Conservation (phyloP, 1,139 yeast genomes). For the Pichia sp. region DNA sequence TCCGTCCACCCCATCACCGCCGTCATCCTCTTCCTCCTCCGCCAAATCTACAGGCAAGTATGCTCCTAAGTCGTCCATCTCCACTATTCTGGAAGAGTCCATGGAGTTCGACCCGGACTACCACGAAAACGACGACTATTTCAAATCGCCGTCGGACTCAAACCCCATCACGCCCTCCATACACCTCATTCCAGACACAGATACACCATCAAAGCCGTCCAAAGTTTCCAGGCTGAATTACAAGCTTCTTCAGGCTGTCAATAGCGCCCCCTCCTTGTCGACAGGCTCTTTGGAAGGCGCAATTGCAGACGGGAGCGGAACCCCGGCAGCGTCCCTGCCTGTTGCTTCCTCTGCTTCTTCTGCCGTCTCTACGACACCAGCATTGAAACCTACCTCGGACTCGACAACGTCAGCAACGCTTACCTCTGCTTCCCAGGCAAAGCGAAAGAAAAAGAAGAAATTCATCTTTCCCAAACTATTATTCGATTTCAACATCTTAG, state of each 20-base stretch:
- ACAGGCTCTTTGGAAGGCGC: neutral
- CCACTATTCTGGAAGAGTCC: slow-evolving; percentile 33
- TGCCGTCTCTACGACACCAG: neutral
- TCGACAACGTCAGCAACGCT: neutral
- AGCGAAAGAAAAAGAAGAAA: slow-evolving; percentile 23
- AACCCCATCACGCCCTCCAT: slow-evolving; percentile 10
- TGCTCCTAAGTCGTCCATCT: slow-evolving; percentile 15
- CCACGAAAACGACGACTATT: slow-evolving; percentile 34
- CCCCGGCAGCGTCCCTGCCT: too few species aligned
- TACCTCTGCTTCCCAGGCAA: neutral
- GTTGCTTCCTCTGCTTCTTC: neutral
- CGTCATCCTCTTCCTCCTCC: neutral
- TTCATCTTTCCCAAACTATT: slow-evolving; percentile 42
- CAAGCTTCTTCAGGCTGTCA: slow-evolving; percentile 2
- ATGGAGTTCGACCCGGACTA: slow-evolving; percentile 37
- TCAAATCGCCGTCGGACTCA: slow-evolving; percentile 51
- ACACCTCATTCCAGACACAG: neutral
- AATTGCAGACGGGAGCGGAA: neutral
- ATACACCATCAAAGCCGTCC: neutral
- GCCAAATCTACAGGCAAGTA: neutral
- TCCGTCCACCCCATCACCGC: neutral
- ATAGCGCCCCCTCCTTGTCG: neutral
- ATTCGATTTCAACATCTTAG: slow-evolving; percentile 36
- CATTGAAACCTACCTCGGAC: neutral
- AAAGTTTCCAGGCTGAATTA: neutral